Evolutionary conservation across 192 early-diverging fungal genomes (phyloP), one percentile per base, ranked within the genome.

Genomic region (Podila epicladia): DNA sequence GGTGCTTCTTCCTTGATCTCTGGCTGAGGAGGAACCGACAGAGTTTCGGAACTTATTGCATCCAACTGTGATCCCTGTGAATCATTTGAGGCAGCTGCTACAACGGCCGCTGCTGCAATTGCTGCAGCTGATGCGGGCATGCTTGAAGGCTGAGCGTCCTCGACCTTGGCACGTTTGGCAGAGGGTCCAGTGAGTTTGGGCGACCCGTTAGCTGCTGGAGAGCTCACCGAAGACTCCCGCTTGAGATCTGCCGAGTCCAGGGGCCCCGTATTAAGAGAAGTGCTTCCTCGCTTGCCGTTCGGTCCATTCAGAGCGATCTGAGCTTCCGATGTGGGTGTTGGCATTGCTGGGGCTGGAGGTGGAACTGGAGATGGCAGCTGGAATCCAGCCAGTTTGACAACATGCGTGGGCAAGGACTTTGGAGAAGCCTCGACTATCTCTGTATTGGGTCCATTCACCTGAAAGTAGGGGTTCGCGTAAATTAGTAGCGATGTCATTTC

Each of bases 321-420:
- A 2, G 35, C 53, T 20, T 51, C 55, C 4, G 86, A 37, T 3
- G 45, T 32, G 33, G 67, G 26, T 62, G 76, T 67, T 19, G 80
- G 82, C 19, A 77, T 62, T 4, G 61, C 38, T 62, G 72, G 58
- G 9, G 64, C 49, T 24, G 65, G 9, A 29, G 64, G 38, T 65
- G 55, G 62, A 41, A 68, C 58, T 32, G 74, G 55, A 9, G 53
- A 55, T 12, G 87, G 85, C 8, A 88, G 65, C 45, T 85, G 84
- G 31, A 88, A 82, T 37, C 87, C 87, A 9, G 87, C 87, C 4
- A 88, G 64, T 49, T 88, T 83, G 57, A 88, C 83, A 31, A 83
- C 53, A 62, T 88, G 85, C 13, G 8, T 49, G 8, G 62, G n/a
- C 8, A 60, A 69, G 7, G 77, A 11, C 45, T 80, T 80, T 58